Evolutionary conservation across 768 basidiomycete genomes (phyloP).

Genomic region (Boletus reticulatus): DNA sequence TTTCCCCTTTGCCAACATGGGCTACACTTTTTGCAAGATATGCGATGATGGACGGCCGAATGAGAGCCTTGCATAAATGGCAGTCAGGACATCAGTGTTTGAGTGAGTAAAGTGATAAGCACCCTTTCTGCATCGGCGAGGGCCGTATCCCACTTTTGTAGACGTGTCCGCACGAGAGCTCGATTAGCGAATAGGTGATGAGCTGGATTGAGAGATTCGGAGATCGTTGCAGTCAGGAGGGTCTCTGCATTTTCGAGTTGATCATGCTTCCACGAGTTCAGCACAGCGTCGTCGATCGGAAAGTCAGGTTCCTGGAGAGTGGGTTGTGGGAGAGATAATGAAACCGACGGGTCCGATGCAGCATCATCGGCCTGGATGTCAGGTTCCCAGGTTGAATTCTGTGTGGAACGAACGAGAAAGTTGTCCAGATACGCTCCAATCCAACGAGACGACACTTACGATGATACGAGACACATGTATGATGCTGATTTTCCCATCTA

Average conservation of each 20-base stretch:
- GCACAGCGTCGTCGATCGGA: neutral
- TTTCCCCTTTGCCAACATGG: neutral
- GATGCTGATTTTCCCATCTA: neutral
- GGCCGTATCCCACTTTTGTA: neutral
- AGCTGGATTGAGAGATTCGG: neutral
- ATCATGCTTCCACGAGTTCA: neutral
- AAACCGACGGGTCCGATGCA: too few relatives aligned
- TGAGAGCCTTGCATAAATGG: neutral
- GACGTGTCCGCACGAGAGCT: neutral
- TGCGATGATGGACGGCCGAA: neutral
- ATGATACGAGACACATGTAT: neutral
- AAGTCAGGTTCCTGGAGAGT: neutral
- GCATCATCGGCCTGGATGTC: too few relatives aligned
- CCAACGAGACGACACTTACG: neutral
- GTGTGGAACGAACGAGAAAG: too few relatives aligned
- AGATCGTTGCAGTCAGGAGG: neutral
- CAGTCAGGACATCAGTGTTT: neutral
- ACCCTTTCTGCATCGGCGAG: neutral
- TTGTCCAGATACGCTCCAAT: too few relatives aligned
- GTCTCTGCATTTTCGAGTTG: neutral
- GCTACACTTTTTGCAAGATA: neutral
- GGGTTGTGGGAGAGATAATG: fast-evolving
- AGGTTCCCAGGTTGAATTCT: too few relatives aligned
- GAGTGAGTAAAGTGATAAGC: neutral
- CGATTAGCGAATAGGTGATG: neutral